These are phyloP conservation scores for Cercophora scortea DNA, from an alignment of 495 filamentous ascomycete genomes.

Conservation along the genomic window DNA sequence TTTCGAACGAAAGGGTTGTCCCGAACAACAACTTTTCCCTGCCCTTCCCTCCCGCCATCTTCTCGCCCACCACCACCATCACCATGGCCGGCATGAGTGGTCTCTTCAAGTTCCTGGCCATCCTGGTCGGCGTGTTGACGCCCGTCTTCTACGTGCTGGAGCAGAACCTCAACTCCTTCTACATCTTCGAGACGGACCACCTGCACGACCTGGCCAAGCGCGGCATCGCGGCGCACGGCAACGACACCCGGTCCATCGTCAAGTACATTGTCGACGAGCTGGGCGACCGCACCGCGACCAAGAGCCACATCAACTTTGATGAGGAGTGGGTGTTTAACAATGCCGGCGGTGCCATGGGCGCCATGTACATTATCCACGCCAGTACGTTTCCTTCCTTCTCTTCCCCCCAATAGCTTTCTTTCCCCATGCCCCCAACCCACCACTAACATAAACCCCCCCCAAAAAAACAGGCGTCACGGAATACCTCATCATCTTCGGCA, in stretches of 20 bases:
- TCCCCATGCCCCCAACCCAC: not conserved
- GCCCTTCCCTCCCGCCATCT: too few species aligned
- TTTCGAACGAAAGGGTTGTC: too few species aligned
- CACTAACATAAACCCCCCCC: not conserved
- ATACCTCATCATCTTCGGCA: constrained; percentile 38
- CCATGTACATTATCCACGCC: constrained; percentile 83
- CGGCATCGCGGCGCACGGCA: constrained; percentile 58
- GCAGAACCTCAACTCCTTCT: constrained; percentile 62
- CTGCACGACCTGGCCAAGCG: constrained; percentile 60
- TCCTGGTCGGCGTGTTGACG: constrained; percentile 52
- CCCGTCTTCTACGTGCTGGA: constrained; percentile 57
- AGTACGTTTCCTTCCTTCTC: constrained; percentile 38
- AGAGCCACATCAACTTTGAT: constrained; percentile 47
- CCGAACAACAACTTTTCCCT: too few species aligned
- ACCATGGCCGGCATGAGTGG: constrained; percentile 15
- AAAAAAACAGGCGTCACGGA: not conserved
- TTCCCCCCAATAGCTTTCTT: too few species aligned
- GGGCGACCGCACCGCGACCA: constrained; percentile 27
- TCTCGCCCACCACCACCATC: too few species aligned
- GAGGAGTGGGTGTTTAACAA: constrained; percentile 72
- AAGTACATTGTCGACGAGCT: constrained; percentile 56
- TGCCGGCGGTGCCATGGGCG: constrained; percentile 79
- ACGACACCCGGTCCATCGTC: constrained; percentile 63
- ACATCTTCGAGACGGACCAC: constrained; percentile 63
- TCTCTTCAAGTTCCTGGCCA: constrained; percentile 48